Conservation (phyloP, 1,284 basidiomycete species). For the Taiwanofungus camphoratus region DNA sequence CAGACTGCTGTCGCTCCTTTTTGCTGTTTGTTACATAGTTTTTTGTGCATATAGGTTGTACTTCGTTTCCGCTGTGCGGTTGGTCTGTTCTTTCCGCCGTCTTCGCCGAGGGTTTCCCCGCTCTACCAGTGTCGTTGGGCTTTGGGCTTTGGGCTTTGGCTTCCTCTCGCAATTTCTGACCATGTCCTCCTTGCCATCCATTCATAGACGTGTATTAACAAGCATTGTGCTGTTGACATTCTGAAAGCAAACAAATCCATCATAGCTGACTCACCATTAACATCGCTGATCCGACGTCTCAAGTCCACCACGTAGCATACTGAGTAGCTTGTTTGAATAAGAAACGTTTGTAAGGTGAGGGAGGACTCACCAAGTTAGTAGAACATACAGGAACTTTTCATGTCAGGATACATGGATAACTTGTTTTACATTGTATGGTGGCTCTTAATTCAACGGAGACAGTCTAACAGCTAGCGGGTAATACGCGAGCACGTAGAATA, state of each 20-base stretch:
- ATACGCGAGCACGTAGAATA: too few species aligned
- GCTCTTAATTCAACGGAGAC: too few species aligned
- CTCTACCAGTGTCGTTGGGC: background rate
- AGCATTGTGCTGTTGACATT: constrained; percentile 1
- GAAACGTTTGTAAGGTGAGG: too few species aligned
- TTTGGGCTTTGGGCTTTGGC: constrained; percentile 1
- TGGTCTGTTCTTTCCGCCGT: background rate
- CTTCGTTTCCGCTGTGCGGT: constrained; percentile 2
- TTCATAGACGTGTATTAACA: constrained; percentile 11
- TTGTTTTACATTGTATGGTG: too few species aligned
- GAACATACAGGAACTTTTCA: too few species aligned
- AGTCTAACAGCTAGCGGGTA: too few species aligned
- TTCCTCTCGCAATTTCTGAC: background rate
- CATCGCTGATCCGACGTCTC: too few species aligned
- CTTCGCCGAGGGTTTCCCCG: background rate
- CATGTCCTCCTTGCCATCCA: background rate
- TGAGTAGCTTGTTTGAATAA: too few species aligned
- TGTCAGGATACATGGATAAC: too few species aligned
- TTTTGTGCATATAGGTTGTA: background rate
- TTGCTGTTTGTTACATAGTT: constrained; percentile 4
- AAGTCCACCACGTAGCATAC: too few species aligned
- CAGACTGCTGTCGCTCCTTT: constrained; percentile 2
- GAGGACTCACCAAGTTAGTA: too few species aligned
- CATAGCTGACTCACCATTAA: too few species aligned
- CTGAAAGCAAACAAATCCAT: background rate